Conservation (phyloP, 2,329 filamentous ascomycete species). For the Chaetomium globosum region DNA sequence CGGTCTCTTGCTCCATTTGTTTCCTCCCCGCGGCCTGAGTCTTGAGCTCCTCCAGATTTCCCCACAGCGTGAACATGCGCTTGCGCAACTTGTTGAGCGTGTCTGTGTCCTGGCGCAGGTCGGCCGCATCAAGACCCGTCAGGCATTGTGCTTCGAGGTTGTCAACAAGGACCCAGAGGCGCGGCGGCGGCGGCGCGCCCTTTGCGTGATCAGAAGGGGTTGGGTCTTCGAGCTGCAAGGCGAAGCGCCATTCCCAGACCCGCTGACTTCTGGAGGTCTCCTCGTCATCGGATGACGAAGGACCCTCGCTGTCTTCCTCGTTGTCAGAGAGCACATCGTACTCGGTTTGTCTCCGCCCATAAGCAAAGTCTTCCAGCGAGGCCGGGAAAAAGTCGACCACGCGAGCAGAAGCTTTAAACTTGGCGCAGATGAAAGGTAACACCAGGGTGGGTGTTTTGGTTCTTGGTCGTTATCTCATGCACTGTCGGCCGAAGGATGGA, state of each 20-base stretch:
- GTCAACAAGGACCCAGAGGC: constrained; percentile 70
- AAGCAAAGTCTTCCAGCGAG: constrained; percentile 70
- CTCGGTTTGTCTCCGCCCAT: constrained; percentile 49
- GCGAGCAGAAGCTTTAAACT: constrained; percentile 70
- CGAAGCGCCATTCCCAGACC: constrained; percentile 83
- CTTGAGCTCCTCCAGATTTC: constrained; percentile 76
- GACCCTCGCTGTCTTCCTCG: constrained; percentile 37
- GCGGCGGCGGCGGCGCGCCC: constrained; percentile 43
- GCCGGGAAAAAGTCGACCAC: constrained; percentile 79
- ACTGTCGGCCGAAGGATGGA: constrained; percentile 47
- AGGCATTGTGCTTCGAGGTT: constrained; percentile 57
- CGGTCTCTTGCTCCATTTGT: neutral
- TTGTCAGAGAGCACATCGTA: constrained; percentile 54
- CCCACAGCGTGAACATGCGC: constrained; percentile 79
- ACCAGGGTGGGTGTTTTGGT: constrained; percentile 41
- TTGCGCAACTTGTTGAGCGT: constrained; percentile 62
- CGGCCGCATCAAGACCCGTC: constrained; percentile 52
- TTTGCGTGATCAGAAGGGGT: constrained; percentile 14
- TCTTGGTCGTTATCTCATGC: constrained; percentile 50
- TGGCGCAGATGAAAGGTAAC: constrained; percentile 75
- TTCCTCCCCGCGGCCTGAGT: constrained; percentile 37
- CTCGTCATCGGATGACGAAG: constrained; percentile 43
- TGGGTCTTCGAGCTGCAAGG: constrained; percentile 72
- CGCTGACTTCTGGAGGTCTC: constrained; percentile 22
- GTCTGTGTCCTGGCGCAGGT: constrained; percentile 58